Percentiles rank a stretch among this genome's conserved stretches.
Evolutionary conservation across 78 protist genomes (phyloP).

Genomic region (Reticulomyxa filosa): DNA sequence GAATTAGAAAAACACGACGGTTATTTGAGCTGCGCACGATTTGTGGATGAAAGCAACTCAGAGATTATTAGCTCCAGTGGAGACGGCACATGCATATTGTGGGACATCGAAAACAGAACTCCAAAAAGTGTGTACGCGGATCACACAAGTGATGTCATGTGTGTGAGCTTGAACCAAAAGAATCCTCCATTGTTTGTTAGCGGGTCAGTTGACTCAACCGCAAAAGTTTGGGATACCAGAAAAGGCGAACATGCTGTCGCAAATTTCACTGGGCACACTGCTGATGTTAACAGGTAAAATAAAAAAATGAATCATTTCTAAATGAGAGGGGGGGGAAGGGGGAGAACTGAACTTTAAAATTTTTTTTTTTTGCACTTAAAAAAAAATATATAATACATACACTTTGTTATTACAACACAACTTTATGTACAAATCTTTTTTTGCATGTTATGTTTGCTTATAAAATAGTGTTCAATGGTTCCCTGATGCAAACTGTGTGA

Average conservation of each 20-base stretch:
- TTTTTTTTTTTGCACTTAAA: too few relatives aligned
- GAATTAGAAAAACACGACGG: constrained; percentile 23
- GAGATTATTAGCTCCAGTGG: constrained; percentile 59
- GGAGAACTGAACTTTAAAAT: too few relatives aligned
- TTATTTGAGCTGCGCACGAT: constrained; percentile 79
- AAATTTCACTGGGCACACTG: constrained; percentile 75
- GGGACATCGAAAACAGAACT: constrained; percentile 72
- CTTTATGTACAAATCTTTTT: too few relatives aligned
- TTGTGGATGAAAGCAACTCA: constrained; percentile 44
- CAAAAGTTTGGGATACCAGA: constrained; percentile 72
- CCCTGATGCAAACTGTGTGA: constrained; percentile 21
- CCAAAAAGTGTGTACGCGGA: constrained; percentile 31
- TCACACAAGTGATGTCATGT: constrained; percentile 82
- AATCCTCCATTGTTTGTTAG: constrained; percentile 55
- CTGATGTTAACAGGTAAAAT: constrained; percentile 85
- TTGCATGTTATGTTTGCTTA: too few relatives aligned
- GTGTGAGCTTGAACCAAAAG: not conserved
- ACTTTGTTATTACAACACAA: too few relatives aligned
- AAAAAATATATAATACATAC: too few relatives aligned
- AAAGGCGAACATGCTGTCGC: constrained; percentile 49
- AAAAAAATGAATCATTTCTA: too few relatives aligned
- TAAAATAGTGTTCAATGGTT: constrained; percentile 55
- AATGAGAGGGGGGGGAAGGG: too few relatives aligned
- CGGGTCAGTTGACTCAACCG: constrained; percentile 67
- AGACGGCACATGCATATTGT: constrained; percentile 61